Conservation (phyloP, 164 flowering plant species). For the Vitis riparia region DNA sequence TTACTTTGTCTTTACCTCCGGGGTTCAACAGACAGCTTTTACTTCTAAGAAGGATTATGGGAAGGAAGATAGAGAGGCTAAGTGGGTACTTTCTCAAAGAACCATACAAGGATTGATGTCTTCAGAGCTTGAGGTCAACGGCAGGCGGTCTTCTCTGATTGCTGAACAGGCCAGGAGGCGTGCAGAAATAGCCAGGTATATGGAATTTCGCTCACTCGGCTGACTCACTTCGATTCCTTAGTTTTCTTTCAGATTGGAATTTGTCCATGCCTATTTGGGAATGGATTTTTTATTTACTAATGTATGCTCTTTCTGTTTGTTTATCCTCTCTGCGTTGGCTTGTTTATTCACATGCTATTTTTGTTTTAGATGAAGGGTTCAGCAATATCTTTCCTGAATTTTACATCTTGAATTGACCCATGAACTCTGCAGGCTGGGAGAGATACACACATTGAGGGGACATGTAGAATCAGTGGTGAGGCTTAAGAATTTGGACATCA, state of each 20-base stretch:
- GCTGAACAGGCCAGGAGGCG: constrained; percentile 83
- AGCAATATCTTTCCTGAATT: neutral
- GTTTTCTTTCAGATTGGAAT: neutral
- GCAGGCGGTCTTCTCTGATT: constrained; percentile 56
- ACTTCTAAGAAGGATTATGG: constrained; percentile 80
- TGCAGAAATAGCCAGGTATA: constrained; percentile 90
- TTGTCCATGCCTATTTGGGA: too few relatives aligned
- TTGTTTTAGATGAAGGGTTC: neutral
- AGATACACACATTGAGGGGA: constrained; percentile 66
- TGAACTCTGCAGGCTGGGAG: constrained; percentile 63
- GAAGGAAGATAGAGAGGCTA: constrained; percentile 73
- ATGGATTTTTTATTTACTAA: too few relatives aligned
- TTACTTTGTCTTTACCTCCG: neutral
- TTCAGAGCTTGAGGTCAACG: constrained; percentile 44
- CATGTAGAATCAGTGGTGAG: constrained; percentile 77
- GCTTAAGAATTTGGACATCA: constrained; percentile 64
- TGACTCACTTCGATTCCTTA: neutral
- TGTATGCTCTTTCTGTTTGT: neutral
- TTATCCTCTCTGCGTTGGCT: neutral
- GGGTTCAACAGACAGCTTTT: constrained; percentile 65
- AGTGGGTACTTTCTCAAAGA: constrained; percentile 76
- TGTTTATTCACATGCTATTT: neutral
- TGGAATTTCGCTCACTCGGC: neutral
- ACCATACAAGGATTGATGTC: constrained; percentile 56
- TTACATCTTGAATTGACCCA: neutral